Conservation (phyloP, 2,329 filamentous ascomycete genomes). For the Pseudopyricularia cyperi region DNA sequence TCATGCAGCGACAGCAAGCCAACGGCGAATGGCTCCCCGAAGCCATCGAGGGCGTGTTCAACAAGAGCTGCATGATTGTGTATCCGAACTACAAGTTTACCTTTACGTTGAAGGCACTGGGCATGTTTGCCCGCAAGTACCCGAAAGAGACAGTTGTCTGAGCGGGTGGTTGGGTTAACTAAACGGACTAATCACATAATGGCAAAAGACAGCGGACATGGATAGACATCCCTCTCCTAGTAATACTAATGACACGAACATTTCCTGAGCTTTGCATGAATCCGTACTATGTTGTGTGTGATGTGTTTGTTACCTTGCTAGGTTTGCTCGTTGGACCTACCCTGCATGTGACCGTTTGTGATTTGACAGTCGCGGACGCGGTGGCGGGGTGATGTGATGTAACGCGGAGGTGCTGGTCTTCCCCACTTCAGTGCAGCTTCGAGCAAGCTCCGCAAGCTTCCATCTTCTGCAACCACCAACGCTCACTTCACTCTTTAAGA, state of each 20-base stretch:
- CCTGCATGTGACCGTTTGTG: no score
- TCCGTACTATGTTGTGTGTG: no score
- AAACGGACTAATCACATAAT: neutral
- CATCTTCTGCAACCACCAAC: neutral
- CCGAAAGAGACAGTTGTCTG: slow-evolving; percentile 45
- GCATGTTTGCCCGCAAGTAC: slow-evolving; percentile 68
- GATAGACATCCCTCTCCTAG: no score
- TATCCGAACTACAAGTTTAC: slow-evolving; percentile 99
- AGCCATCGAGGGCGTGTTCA: slow-evolving; percentile 95
- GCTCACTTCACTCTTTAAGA: neutral
- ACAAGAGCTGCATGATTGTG: slow-evolving; percentile 98
- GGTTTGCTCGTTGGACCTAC: no score
- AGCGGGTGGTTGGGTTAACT: neutral
- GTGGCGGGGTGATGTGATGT: neutral
- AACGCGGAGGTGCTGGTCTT: neutral
- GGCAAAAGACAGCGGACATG: no score
- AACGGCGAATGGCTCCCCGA: slow-evolving; percentile 96
- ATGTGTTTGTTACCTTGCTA: no score
- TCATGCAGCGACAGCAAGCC: slow-evolving; percentile 71
- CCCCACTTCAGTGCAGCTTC: neutral
- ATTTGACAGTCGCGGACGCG: no score
- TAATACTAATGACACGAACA: no score
- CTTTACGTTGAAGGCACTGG: slow-evolving; percentile 86
- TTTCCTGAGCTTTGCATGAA: no score
- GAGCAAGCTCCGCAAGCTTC: neutral